These are phyloP conservation scores for Parasarocladium wereldwijsianum DNA, from an alignment of 2,329 filamentous ascomycete species.

Conservation along the genomic window DNA sequence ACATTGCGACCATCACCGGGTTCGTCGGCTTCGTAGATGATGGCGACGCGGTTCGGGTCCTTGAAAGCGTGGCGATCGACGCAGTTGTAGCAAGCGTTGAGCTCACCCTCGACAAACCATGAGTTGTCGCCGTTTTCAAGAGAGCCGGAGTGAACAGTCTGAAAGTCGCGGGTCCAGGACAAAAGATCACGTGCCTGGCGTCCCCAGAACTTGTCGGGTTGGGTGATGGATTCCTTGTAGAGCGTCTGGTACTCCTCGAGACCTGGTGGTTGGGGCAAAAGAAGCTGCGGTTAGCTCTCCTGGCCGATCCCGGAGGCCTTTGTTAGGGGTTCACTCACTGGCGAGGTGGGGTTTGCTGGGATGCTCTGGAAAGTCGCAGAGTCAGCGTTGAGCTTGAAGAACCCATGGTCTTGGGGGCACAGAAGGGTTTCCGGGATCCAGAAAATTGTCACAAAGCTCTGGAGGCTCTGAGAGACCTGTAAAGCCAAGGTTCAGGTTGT, in stretches of 20 bases:
- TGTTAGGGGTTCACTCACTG: conserved; percentile 30
- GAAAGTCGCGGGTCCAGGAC: conserved; percentile 80
- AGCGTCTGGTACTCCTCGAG: conserved; percentile 53
- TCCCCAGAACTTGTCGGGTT: conserved; percentile 85
- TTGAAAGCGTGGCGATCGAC: conserved; percentile 94
- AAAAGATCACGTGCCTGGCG: conserved; percentile 75
- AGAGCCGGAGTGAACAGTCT: conserved; percentile 70
- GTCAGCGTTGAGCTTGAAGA: conserved; percentile 2
- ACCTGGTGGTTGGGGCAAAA: conserved; percentile 21
- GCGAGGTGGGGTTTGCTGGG: conserved; percentile 53
- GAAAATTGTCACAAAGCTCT: no score
- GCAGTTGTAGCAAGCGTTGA: conserved; percentile 96
- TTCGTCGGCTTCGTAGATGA: conserved; percentile 98
- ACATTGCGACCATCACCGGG: conserved; percentile 72
- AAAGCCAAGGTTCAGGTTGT: no score
- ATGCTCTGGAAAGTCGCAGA: conserved; percentile 37
- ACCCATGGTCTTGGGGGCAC: neutral
- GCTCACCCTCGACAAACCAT: conserved; percentile 86
- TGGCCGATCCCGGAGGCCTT: neutral
- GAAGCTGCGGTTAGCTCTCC: conserved; percentile 1
- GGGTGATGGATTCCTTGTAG: conserved; percentile 74
- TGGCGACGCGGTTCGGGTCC: conserved; percentile 82
- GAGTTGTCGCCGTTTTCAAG: conserved; percentile 70
- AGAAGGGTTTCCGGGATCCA: no score
- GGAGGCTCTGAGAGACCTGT: no score